These are phyloP conservation scores for Tuber microsphaerosporum DNA, from an alignment of 495 filamentous ascomycete species.

Conservation along the genomic window DNA sequence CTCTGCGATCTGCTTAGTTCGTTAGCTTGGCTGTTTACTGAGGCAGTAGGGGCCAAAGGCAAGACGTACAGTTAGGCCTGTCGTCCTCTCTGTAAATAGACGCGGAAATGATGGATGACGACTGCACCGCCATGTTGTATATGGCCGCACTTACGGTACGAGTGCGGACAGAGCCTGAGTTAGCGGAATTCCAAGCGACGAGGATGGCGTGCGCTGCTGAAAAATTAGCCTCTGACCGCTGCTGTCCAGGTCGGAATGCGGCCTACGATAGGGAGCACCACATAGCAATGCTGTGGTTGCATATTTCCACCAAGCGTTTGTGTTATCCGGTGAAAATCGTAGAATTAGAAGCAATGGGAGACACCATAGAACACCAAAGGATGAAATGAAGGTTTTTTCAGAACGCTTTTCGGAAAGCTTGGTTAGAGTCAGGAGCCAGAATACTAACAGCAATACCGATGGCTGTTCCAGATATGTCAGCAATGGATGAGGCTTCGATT, in stretches of 20 bases:
- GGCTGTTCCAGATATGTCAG: too few relatives aligned
- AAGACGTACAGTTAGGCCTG: slow-evolving; percentile 9
- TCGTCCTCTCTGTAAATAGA: slow-evolving; percentile 29
- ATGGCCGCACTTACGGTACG: slow-evolving; percentile 56
- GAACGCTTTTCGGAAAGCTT: slow-evolving; percentile 55
- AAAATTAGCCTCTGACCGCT: neutral
- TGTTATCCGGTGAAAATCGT: slow-evolving; percentile 43
- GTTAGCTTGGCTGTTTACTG: neutral
- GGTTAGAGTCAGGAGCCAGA: slow-evolving; percentile 49
- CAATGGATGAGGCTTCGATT: too few relatives aligned
- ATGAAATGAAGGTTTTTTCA: slow-evolving; percentile 49
- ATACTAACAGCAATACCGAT: slow-evolving; percentile 18
- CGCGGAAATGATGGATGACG: slow-evolving; percentile 48
- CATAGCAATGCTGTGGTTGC: slow-evolving; percentile 54
- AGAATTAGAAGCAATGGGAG: slow-evolving; percentile 54
- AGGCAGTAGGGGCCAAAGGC: too few relatives aligned
- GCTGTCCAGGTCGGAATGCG: neutral
- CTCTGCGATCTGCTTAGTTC: slow-evolving; percentile 52
- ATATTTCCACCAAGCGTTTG: slow-evolving; percentile 51
- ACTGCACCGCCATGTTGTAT: slow-evolving; percentile 73
- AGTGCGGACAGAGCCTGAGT: slow-evolving; percentile 62
- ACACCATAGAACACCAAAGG: slow-evolving; percentile 53
- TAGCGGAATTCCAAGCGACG: slow-evolving; percentile 59
- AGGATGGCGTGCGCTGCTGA: slow-evolving; percentile 52
- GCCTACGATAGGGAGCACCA: slow-evolving; percentile 52